These are phyloP conservation scores for Corylus heterophylla DNA, from an alignment of 306 rosid genomes.

Conservation along the genomic window DNA sequence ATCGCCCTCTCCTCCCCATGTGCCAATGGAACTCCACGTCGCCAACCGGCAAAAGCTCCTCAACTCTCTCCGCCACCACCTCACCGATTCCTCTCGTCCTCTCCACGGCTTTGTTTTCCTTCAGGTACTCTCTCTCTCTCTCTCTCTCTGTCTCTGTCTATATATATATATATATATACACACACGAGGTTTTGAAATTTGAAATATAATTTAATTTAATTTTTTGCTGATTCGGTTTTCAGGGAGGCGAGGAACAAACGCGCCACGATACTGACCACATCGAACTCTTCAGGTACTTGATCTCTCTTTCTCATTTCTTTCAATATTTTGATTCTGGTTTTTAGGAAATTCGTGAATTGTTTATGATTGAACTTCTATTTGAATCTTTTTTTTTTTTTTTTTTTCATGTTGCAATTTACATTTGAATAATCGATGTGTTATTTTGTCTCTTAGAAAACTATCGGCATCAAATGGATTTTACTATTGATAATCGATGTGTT, in stretches of 20 bases:
- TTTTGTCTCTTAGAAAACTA: neutral
- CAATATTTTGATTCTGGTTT: neutral
- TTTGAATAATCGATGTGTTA: neutral
- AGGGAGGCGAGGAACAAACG: constrained; percentile 87
- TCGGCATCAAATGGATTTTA: neutral
- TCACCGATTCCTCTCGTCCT: constrained; percentile 51
- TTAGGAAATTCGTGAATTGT: neutral
- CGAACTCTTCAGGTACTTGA: constrained; percentile 77
- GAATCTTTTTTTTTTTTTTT: neutral
- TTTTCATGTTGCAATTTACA: neutral
- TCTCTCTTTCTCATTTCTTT: neutral
- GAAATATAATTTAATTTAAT: neutral
- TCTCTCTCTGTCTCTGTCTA: neutral
- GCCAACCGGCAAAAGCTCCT: constrained; percentile 60
- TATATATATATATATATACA: too few species aligned
- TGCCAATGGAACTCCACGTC: constrained; percentile 59
- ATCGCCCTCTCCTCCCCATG: constrained; percentile 48
- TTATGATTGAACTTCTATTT: neutral
- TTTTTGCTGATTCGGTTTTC: neutral
- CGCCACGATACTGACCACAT: constrained; percentile 86
- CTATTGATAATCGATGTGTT: constrained; percentile 11
- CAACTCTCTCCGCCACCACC: constrained; percentile 52
- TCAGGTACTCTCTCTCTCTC: constrained; percentile 39
- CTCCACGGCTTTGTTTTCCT: constrained; percentile 77
- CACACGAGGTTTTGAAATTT: neutral